Conservation (phyloP, 1,139 yeast genomes). For the Sugiyamaella xylanicola region DNA sequence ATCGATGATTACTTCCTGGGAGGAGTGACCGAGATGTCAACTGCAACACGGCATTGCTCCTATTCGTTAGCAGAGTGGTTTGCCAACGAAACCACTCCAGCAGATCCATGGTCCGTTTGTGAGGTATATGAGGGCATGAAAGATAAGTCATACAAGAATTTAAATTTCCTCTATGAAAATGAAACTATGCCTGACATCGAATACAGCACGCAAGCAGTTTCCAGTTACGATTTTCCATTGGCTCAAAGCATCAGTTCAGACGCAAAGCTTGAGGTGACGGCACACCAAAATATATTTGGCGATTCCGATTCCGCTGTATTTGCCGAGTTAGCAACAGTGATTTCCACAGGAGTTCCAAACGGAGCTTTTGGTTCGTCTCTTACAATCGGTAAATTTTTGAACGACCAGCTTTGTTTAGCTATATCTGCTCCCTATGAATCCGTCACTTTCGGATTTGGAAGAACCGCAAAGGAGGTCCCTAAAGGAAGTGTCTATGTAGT, state of each 20-base stretch:
- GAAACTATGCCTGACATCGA: constrained; percentile 1
- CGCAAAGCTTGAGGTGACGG: constrained; percentile 2
- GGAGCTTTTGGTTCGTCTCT: constrained; percentile 48
- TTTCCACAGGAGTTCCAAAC: constrained; percentile 33
- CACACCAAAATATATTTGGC: neutral
- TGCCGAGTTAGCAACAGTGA: constrained; percentile 23
- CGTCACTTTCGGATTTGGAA: constrained; percentile 9
- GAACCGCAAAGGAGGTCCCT: constrained; percentile 22
- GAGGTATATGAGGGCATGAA: constrained; percentile 40
- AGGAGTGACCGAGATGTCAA: constrained; percentile 52
- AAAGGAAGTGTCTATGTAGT: constrained; percentile 32
- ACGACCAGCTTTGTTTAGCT: constrained; percentile 46
- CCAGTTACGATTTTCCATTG: neutral
- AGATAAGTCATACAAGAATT: constrained; percentile 12
- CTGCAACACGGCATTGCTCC: constrained; percentile 46
- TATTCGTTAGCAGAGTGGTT: constrained; percentile 48
- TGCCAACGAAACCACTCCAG: constrained; percentile 33
- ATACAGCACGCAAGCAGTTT: neutral
- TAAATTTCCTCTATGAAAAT: constrained; percentile 3
- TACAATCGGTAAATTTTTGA: constrained; percentile 46
- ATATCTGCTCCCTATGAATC: constrained; percentile 53
- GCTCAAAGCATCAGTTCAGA: neutral
- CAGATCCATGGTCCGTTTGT: constrained; percentile 51
- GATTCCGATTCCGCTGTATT: neutral
- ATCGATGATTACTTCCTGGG: constrained; percentile 55